Evolutionary conservation across 345 rosid species (phyloP).

Genomic region (Gossypium bickii): DNA sequence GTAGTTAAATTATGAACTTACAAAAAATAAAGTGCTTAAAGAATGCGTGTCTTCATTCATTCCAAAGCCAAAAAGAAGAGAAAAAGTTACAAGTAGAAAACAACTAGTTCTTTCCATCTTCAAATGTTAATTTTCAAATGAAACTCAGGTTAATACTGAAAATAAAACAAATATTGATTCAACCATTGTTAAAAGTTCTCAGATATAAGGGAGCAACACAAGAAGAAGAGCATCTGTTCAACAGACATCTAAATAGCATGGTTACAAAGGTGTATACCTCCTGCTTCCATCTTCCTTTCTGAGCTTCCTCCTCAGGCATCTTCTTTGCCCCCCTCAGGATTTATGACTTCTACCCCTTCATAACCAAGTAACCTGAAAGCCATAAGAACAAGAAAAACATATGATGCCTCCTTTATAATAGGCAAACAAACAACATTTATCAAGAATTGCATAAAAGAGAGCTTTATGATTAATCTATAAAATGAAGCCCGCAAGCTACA

Average conservation of each 20-base stretch:
- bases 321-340: constrained; percentile 94
- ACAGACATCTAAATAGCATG: not conserved
- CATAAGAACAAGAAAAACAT: not conserved
- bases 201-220: not conserved
- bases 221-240: not conserved
- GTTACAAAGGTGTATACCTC: constrained; percentile 40
- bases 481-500: no score
- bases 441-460: no score
- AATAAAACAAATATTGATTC: no score
- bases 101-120: no score
- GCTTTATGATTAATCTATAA: no score
- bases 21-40: not conserved
- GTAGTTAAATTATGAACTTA: not conserved
- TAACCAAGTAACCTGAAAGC: constrained; percentile 46
- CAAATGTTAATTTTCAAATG: no score
- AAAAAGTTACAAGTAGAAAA: not conserved
- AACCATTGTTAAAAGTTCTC: not conserved
- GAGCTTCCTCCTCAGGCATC: constrained; percentile 94
- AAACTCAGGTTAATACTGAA: no score
- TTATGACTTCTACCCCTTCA: constrained; percentile 86
- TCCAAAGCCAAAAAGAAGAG: not conserved
- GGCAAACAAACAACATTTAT: no score
- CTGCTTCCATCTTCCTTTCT: constrained; percentile 84
- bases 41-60: not conserved
- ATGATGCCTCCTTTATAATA: no score